These are phyloP conservation scores for Miscanthus sacchariflorus DNA, from an alignment of 202 grass and related monocot genomes.

Conservation along the genomic window DNA sequence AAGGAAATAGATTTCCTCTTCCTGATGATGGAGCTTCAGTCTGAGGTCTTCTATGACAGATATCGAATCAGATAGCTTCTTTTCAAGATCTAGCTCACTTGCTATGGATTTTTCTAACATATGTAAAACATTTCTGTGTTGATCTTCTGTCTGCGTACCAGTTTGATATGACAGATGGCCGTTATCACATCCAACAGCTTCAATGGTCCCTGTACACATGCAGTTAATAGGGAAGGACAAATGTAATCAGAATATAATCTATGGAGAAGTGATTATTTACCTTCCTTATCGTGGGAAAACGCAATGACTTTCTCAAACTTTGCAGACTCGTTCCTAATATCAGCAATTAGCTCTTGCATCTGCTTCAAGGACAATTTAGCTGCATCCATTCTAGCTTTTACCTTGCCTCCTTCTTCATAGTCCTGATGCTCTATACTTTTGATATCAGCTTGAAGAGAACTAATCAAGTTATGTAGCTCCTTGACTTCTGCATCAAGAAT, in stretches of 20 bases:
- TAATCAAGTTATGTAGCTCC: conserved; percentile 70
- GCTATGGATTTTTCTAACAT: conserved; percentile 89
- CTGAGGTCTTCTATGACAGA: conserved; percentile 68
- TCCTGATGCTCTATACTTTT: conserved; percentile 47
- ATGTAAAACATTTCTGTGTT: conserved; percentile 73
- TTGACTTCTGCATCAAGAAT: conserved; percentile 73
- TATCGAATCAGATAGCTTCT: conserved; percentile 79
- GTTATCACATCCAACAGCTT: conserved; percentile 55
- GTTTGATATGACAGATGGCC: conserved; percentile 48
- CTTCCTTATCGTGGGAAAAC: conserved; percentile 52
- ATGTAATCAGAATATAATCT: conserved; percentile 17
- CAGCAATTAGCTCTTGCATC: conserved; percentile 73
- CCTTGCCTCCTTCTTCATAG: conserved; percentile 52
- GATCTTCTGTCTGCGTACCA: conserved; percentile 53
- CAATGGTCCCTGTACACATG: conserved; percentile 53
- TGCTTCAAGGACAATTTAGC: conserved; percentile 64
- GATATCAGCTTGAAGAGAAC: conserved; percentile 69
- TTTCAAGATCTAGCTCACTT: conserved; percentile 88
- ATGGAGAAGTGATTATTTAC: conserved; percentile 56
- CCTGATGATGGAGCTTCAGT: conserved; percentile 55
- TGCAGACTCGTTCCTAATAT: conserved; percentile 69
- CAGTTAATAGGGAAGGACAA: conserved; percentile 29
- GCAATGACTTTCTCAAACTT: conserved; percentile 66
- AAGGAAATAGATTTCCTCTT: conserved; percentile 66
- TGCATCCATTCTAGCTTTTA: conserved; percentile 60